A percentile compares a stretch with the other conserved stretches of the same genome.
phyloP scores from a whole-genome alignment of 345 rosid genomes.

The Salix koriyanagi region DNA sequence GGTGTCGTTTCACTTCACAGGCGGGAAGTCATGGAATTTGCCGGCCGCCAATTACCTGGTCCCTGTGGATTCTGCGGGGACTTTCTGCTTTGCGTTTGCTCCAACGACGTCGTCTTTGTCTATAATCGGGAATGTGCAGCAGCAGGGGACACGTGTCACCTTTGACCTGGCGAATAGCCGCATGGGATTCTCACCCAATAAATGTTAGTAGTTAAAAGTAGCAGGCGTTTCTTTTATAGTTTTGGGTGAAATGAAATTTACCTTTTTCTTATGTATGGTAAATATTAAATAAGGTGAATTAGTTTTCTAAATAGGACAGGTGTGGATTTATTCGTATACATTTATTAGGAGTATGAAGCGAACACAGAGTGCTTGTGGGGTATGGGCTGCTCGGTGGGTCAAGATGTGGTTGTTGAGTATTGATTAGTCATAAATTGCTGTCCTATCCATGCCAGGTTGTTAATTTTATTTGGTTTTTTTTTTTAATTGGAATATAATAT shows the following conservation, averaged over 20 bases:
- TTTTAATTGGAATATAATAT: too few species aligned
- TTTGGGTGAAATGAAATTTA: neutral
- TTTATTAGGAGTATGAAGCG: neutral
- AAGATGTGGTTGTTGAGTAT: neutral
- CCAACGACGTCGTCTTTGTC: constrained; percentile 79
- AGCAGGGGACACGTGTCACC: constrained; percentile 86
- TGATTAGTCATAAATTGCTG: neutral
- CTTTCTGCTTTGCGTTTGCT: constrained; percentile 91
- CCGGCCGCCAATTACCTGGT: constrained; percentile 84
- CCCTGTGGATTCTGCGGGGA: constrained; percentile 64
- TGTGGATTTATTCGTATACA: neutral
- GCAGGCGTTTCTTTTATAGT: too few species aligned
- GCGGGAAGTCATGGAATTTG: constrained; percentile 43
- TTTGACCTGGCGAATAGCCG: constrained; percentile 62
- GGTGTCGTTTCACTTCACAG: constrained; percentile 61
- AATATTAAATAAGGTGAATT: constrained; percentile 2
- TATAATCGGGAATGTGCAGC: constrained; percentile 94
- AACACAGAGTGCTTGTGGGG: too few species aligned
- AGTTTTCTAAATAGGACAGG: too few species aligned
- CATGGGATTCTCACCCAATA: constrained; percentile 58
- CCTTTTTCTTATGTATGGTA: neutral
- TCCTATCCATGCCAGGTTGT: too few species aligned
- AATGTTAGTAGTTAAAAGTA: constrained; percentile 38
- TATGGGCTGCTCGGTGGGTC: neutral
- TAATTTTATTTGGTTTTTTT: too few species aligned